Percentiles rank a stretch among this genome's conserved stretches.
phyloP scores from a whole-genome alignment of 2,329 filamentous ascomycete genomes.

The Exutisphaerella laricina region DNA sequence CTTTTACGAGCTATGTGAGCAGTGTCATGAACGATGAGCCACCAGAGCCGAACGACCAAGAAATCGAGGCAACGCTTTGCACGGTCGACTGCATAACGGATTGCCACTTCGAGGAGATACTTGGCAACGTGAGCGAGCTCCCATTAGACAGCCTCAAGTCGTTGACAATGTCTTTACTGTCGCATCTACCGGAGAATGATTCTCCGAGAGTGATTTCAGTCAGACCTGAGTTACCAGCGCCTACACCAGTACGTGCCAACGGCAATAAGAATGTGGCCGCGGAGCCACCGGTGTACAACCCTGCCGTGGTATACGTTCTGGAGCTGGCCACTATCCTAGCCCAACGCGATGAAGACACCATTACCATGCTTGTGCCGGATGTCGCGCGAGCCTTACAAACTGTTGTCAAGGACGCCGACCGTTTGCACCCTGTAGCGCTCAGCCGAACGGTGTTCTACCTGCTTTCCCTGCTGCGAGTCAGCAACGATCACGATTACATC shows the following conservation, averaged over 20 bases:
- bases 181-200: conserved; percentile 74
- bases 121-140: conserved; percentile 71
- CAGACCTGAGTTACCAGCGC: conserved; percentile 72
- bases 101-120: conserved; percentile 76
- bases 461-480: conserved; percentile 70
- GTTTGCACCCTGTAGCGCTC: conserved; percentile 76
- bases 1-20: conserved; percentile 94
- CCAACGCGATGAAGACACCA: conserved; percentile 66
- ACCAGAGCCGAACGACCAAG: conserved; percentile 93
- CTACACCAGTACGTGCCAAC: conserved; percentile 53
- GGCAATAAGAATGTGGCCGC: conserved; percentile 52
- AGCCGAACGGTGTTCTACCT: conserved; percentile 84
- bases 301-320: conserved; percentile 80
- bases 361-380: conserved; percentile 67
- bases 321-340: conserved; percentile 82
- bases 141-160: conserved; percentile 54
- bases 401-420: conserved; percentile 70
- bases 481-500: conserved; percentile 87
- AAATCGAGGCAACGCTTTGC: conserved; percentile 89
- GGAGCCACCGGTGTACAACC: conserved; percentile 68
- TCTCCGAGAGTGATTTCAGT: conserved; percentile 78
- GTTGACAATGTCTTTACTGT: conserved; percentile 67
- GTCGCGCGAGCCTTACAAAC: conserved; percentile 76
- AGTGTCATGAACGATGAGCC: conserved; percentile 98
- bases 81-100: conserved; percentile 91